Conservation (phyloP, 495 filamentous ascomycete genomes). For the Aspergillus taichungensis region DNA sequence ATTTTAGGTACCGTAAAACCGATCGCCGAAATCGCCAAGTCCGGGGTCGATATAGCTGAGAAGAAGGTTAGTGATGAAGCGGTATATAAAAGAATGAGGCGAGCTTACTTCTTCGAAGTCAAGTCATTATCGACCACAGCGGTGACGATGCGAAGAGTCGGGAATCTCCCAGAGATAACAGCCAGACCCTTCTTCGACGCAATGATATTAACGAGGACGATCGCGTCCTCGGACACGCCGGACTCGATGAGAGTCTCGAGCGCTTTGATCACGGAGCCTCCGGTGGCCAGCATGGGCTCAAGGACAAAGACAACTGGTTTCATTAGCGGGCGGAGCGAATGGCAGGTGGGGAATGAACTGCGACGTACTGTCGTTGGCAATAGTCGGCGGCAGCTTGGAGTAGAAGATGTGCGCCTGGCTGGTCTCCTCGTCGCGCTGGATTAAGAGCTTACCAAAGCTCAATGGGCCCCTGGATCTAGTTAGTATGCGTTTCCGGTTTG, state of each 20-base stretch:
- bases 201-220: slow-evolving; percentile 14
- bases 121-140: slow-evolving; percentile 12
- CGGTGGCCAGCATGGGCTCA: slow-evolving; percentile 18
- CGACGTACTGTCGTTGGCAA: slow-evolving; percentile 5
- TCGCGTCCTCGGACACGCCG: slow-evolving; percentile 11
- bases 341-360: neutral
- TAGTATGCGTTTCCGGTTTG: neutral
- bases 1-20: slow-evolving; percentile 13
- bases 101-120: slow-evolving; percentile 12
- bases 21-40: slow-evolving; percentile 16
- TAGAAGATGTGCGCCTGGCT: slow-evolving; percentile 10
- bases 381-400: slow-evolving; percentile 11
- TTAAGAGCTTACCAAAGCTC: slow-evolving; percentile 14
- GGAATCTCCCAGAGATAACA: slow-evolving; percentile 4
- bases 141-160: slow-evolving; percentile 10
- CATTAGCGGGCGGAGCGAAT: neutral
- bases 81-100: neutral
- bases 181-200: slow-evolving; percentile 11
- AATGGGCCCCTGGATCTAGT: slow-evolving; percentile 4
- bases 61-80: neutral
- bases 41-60: slow-evolving; percentile 13
- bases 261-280: slow-evolving; percentile 13
- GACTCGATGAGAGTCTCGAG: slow-evolving; percentile 5
- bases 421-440: slow-evolving; percentile 16
- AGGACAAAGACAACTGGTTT: slow-evolving; percentile 11